A percentile compares a stretch with the other conserved stretches of the same genome.
Evolutionary conservation across 2,329 filamentous ascomycete genomes (phyloP).

Genomic region (Paramyrothecium sp.): DNA sequence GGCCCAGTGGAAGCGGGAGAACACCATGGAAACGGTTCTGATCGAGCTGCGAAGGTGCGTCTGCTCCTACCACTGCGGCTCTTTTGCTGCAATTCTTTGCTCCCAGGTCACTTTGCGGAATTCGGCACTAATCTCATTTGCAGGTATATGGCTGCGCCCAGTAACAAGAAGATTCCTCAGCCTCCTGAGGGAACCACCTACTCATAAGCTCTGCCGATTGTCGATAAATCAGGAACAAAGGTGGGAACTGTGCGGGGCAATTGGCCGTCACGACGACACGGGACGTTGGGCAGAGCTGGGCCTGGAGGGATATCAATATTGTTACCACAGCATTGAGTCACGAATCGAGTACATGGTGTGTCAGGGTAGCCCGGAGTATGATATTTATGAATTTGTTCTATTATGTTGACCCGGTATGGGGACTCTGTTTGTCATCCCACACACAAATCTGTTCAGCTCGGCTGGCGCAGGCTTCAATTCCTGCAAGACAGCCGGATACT

Average conservation of each 20-base stretch:
- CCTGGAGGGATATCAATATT: neutral
- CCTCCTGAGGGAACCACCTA: conserved; percentile 76
- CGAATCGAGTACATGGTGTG: neutral
- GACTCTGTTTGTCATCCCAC: neutral
- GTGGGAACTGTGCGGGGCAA: neutral
- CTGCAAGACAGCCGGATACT: too few relatives aligned
- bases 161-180: conserved; percentile 94
- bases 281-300: neutral
- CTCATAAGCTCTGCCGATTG: conserved; percentile 19
- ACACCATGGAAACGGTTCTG: conserved; percentile 91
- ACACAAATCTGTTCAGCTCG: neutral
- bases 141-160: conserved; percentile 89
- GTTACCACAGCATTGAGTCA: neutral
- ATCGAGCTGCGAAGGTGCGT: conserved; percentile 78
- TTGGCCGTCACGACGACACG: neutral
- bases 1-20: conserved; percentile 85
- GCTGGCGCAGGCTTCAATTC: too few relatives aligned
- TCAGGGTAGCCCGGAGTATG: neutral
- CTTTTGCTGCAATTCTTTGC: neutral
- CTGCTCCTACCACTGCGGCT: neutral
- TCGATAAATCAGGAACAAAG: neutral
- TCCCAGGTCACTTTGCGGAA: neutral
- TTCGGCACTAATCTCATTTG: neutral
- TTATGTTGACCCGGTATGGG: neutral
- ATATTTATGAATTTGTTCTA: neutral